Evolutionary conservation across 192 early-diverging fungal species (phyloP), one percentile per base, ranked within the genome.

Genomic region (Physocladia obscura): DNA sequence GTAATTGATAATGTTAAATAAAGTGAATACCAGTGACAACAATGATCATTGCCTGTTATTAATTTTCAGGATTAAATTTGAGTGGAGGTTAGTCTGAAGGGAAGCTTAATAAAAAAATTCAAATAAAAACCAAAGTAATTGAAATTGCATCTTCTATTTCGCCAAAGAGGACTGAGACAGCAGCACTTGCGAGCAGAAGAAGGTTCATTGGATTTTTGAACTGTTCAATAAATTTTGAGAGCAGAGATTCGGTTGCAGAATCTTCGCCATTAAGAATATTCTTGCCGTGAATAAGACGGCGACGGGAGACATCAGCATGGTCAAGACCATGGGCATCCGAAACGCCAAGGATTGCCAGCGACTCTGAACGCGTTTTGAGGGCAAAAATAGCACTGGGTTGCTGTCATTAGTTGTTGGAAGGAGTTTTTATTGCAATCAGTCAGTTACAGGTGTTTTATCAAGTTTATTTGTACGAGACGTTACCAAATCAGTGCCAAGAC

Each of bases 201-300:
- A 92, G 60, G 58, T 93, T 93, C 38, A 94, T 81, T 1, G 92
- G 92, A 76, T 94, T 91, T 59, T 93, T 88, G 72, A 94, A 92
- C 68, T 90, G 89, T 32, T 94, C 92, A n/a, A 89, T 39, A 63
- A 93, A 92, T 75, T 93, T 94, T 22, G 83, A 54, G 26, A 82
- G 64, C 26, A 90, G 36, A 19, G 87, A 70, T 52, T 94, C 92
- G 13, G 82, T 82, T 34, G 91, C 87, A 38, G 84, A 85, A 19
- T 77, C 64, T 34, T 26, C 52, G 54, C 29, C 65, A n/a, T 62
- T 27, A 38, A 68, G 65, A 13, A 57, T 21, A 32, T 68, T 68
- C n/a, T 15, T 1, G n/a, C 65, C 65, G 54, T 57, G 50, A 4
- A 21, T 37, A 17, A 15, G 17, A 11, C 65, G 29, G 1, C 65